Evolutionary conservation across 1,139 yeast genomes (phyloP).

Genomic region (Diutina sp.): DNA sequence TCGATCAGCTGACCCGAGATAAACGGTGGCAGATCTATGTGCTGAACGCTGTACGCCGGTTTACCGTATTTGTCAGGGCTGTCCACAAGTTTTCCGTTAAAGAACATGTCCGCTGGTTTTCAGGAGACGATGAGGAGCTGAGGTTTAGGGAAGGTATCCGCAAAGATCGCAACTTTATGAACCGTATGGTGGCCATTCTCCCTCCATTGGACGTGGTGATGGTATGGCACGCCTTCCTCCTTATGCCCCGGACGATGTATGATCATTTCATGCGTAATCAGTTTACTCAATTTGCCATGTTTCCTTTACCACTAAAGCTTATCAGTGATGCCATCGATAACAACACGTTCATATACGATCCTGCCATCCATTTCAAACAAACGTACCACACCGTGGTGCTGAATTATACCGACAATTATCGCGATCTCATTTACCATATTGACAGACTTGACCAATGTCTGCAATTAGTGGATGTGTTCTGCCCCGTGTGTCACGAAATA

Average conservation of each 20-base stretch:
- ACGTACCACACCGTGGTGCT: neutral
- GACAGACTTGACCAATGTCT: neutral
- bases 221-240: conserved; percentile 26
- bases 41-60: conserved; percentile 18
- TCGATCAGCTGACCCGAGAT: neutral
- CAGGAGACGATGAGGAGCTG: neutral
- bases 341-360: conserved; percentile 11
- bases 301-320: conserved; percentile 16
- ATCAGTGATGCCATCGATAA: conserved; percentile 12
- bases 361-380: conserved; percentile 4
- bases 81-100: conserved; percentile 5
- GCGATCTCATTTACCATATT: neutral
- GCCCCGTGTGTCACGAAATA: conserved; percentile 11
- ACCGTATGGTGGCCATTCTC: conserved; percentile 6
- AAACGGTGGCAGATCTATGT: conserved; percentile 20
- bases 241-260: conserved; percentile 16
- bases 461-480: conserved; percentile 5
- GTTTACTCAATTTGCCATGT: conserved; percentile 11
- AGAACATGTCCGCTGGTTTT: conserved; percentile 1
- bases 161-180: conserved; percentile 1
- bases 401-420: neutral
- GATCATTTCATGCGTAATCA: conserved; percentile 16
- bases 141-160: conserved; percentile 3
- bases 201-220: conserved; percentile 26
- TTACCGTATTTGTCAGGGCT: conserved; percentile 15